Conservation (phyloP, 2,329 filamentous ascomycete genomes). For the Shiraia sp. region DNA sequence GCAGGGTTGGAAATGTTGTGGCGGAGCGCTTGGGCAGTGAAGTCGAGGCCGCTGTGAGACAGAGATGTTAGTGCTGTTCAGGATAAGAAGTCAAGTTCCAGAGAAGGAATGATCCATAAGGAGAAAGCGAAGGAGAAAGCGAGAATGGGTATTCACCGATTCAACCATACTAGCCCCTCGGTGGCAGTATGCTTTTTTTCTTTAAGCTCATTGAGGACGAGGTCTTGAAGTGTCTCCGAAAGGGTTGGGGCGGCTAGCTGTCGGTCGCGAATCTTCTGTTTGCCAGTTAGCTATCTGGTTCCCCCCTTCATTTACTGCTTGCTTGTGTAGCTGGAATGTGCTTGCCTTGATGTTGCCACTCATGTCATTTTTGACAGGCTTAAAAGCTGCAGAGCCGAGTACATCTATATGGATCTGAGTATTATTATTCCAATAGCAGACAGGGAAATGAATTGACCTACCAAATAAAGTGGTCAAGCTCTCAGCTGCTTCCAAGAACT, state of each 20-base stretch:
- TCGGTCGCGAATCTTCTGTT: constrained; percentile 84
- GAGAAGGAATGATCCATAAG: not conserved
- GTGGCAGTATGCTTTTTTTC: constrained; percentile 85
- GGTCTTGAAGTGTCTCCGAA: constrained; percentile 82
- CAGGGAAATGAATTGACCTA: constrained; percentile 44
- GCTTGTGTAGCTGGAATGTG: not conserved
- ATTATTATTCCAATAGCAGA: not conserved
- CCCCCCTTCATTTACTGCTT: not conserved
- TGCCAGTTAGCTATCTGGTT: constrained; percentile 1
- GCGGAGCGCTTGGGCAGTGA: constrained; percentile 83
- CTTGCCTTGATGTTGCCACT: constrained; percentile 83
- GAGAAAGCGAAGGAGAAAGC: constrained; percentile 2
- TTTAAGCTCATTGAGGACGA: constrained; percentile 85
- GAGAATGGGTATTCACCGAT: constrained; percentile 64
- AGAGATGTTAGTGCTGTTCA: constrained; percentile 5
- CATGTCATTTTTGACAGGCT: constrained; percentile 89
- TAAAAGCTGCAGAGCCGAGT: constrained; percentile 74
- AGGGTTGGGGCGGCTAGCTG: constrained; percentile 76
- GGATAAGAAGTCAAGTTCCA: too few relatives aligned
- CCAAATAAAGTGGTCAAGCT: constrained; percentile 85
- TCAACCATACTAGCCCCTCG: constrained; percentile 89
- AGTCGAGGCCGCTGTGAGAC: constrained; percentile 79
- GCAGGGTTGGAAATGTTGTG: constrained; percentile 70
- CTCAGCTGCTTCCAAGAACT: constrained; percentile 92
- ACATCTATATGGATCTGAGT: constrained; percentile 52